Evolutionary conservation across 2,329 filamentous ascomycete species (phyloP).

Genomic region (Chaetomiaceae sp.): DNA sequence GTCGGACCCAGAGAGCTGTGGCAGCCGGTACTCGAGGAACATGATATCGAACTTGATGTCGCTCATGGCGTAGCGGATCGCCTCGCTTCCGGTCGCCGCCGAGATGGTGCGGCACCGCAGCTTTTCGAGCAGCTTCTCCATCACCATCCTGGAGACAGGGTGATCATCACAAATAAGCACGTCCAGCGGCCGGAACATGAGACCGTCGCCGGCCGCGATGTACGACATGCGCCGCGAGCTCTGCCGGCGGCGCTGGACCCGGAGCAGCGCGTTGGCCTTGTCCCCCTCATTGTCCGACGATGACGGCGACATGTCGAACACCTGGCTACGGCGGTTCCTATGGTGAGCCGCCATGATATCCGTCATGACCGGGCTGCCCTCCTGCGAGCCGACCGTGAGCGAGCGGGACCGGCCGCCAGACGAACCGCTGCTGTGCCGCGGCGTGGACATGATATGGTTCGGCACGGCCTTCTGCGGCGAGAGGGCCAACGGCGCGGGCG

Average conservation of each 20-base stretch:
- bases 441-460: conserved; percentile 36
- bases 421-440: conserved; percentile 54
- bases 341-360: conserved; percentile 66
- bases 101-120: conserved; percentile 90
- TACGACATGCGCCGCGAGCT: conserved; percentile 92
- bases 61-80: conserved; percentile 86
- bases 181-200: conserved; percentile 83
- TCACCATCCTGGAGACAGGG: conserved; percentile 93
- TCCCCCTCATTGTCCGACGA: conserved; percentile 97
- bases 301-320: conserved; percentile 93
- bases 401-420: conserved; percentile 72
- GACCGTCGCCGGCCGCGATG: conserved; percentile 73
- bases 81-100: conserved; percentile 83
- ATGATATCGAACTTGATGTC: conserved; percentile 99
- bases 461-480: conserved; percentile 58
- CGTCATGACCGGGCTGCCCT: conserved; percentile 68
- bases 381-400: conserved; percentile 88
- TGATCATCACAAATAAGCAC: conserved; percentile 97
- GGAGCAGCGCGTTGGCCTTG: conserved; percentile 76
- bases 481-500: conserved; percentile 44
- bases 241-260: conserved; percentile 89
- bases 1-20: conserved; percentile 90
- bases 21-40: conserved; percentile 94
- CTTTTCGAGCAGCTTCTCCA: conserved; percentile 96
- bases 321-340: conserved; percentile 85